Base-by-base conservation (phyloP, 1,139 yeast genomes). In the Zhuliangozyma parablackwelliae region DNA sequence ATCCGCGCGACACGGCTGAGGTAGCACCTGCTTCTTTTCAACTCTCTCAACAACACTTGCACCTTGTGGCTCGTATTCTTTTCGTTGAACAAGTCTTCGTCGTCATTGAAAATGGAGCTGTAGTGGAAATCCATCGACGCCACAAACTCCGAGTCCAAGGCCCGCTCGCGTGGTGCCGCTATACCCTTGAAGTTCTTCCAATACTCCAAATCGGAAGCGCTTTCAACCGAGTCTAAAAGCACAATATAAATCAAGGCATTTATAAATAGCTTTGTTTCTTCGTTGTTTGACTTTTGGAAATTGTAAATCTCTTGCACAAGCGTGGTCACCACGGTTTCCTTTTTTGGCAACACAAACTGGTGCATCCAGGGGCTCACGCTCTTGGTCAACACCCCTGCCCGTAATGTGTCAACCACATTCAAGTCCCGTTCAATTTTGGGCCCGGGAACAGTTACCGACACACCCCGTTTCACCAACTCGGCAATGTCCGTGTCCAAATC, bases 261-360 rank as follows among this genome's bases (percentile, higher is more conserved):
- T 10, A 64, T 53, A 21, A 58, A 48, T 11, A 59, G 42, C 34
- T 61, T 59, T 6, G 53, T 43, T 29, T 57, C 58, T 37, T 66
- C 72, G 36, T 52, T 53, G 35, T 49, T 55, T 12, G 50, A 44
- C 36, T 49, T 51, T 31, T 54, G 58, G 32, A 44, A 50, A n/a
- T 34, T 43, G 27, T 46, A 43, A 13, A 53, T 48, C 34, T 57
- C 59, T 23, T 51, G 50, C 6, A 51, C 28, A 11, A 56, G 46
- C 26, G 43, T 36, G 8, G 44, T 26, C 20, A 49, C 45, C 9
- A 41, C 38, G 29, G 48, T 48, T 24, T 41, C 38, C 13, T 35
- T 34, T 16, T 45, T 29, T 12, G 39, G 35, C 37, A 44, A 21
- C 39, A 48, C 31, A 33, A 39, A 37, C n/a, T 35, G 20, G 26